A percentile compares a stretch with the other conserved stretches of the same genome.
phyloP scores from a whole-genome alignment of 441 rosid species.

The Arabidopsis lyrata region DNA sequence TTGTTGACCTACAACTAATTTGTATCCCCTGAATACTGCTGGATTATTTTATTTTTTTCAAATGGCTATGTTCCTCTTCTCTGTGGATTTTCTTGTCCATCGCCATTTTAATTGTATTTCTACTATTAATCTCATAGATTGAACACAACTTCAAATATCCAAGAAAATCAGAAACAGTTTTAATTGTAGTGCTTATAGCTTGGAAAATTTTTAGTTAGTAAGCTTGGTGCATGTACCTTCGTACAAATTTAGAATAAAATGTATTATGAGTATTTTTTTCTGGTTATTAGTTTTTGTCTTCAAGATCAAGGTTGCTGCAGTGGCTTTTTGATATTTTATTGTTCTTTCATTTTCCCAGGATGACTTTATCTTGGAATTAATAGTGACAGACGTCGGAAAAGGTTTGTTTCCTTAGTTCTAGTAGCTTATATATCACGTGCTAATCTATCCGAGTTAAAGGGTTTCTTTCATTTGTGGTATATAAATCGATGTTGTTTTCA shows the following conservation, averaged over 20 bases:
- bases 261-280: conserved; percentile 16
- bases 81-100: conserved; percentile 20
- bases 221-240: conserved; percentile 24
- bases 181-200: conserved; percentile 16
- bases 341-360: conserved; percentile 60
- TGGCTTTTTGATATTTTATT: conserved; percentile 5
- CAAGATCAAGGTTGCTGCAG: conserved; percentile 27
- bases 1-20: conserved; percentile 14
- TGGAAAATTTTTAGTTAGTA: conserved; percentile 25
- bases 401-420: conserved; percentile 52
- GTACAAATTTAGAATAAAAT: conserved; percentile 23
- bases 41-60: conserved; percentile 25
- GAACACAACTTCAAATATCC: conserved; percentile 5
- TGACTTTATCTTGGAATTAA: conserved; percentile 66
- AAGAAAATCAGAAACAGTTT: conserved; percentile 24
- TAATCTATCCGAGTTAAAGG: conserved; percentile 9
- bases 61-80: conserved; percentile 12
- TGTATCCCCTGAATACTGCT: conserved; percentile 11
- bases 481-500: conserved; percentile 31
- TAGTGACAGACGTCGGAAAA: conserved; percentile 75
- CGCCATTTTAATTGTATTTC: conserved; percentile 16
- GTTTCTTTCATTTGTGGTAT: conserved; percentile 18
- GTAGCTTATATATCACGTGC: conserved; percentile 6
- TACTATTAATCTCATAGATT: conserved; percentile 1
- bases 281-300: conserved; percentile 19